A percentile compares a stretch with the other conserved stretches of the same genome.
These are phyloP conservation scores for Curvularia spicifera DNA, from an alignment of 2,329 filamentous ascomycete genomes.

Conservation along the genomic window DNA sequence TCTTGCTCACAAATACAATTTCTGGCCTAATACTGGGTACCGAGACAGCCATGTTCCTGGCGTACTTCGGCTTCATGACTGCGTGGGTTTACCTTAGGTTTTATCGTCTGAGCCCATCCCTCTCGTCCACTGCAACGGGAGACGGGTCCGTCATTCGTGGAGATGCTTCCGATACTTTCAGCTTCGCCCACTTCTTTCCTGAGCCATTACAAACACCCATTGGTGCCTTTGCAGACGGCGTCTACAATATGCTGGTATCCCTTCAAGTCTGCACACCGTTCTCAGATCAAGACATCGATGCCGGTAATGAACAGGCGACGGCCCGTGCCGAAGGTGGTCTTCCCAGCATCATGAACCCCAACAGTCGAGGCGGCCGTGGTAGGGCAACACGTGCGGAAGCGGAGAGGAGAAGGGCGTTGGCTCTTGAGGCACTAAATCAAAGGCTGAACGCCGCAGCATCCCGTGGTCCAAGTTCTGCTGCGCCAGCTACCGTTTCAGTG, in stretches of 20 bases:
- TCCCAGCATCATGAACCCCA: conserved; percentile 63
- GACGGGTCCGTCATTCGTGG: conserved; percentile 70
- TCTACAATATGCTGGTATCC: conserved; percentile 78
- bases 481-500: conserved; percentile 45
- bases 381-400: conserved; percentile 83
- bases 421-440: conserved; percentile 90
- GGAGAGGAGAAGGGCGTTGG: conserved; percentile 85
- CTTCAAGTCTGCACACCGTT: conserved; percentile 85
- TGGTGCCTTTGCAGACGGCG: conserved; percentile 71
- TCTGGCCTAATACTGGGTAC: conserved; percentile 69
- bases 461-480: conserved; percentile 50
- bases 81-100: conserved; percentile 97
- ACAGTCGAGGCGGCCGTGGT: conserved; percentile 57
- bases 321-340: conserved; percentile 67
- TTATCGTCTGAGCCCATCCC: conserved; percentile 75
- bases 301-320: conserved; percentile 73
- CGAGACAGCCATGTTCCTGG: conserved; percentile 79
- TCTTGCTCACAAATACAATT: conserved; percentile 72
- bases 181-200: conserved; percentile 95
- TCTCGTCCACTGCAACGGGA: conserved; percentile 61
- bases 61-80: conserved; percentile 79
- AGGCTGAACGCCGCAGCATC: conserved; percentile 82
- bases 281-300: conserved; percentile 77
- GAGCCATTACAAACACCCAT: conserved; percentile 80
- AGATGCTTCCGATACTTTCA: conserved; percentile 94